These are phyloP conservation scores for Paracoccidioides brasiliensis DNA, from an alignment of 2,329 filamentous ascomycete species.

Conservation along the genomic window DNA sequence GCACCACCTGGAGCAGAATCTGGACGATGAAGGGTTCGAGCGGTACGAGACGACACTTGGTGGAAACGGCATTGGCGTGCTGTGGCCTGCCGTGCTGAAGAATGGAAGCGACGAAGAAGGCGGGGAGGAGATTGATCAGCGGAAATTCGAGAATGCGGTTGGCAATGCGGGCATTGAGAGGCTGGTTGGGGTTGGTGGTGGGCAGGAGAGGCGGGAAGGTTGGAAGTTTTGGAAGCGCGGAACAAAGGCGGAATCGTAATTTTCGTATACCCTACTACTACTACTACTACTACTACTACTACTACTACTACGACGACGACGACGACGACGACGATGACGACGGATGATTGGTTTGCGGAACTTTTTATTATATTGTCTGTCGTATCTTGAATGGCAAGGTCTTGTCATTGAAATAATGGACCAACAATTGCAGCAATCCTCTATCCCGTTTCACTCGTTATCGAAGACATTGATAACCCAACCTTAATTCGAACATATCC, in stretches of 20 bases:
- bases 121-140: conserved; percentile 84
- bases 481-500: too few species aligned
- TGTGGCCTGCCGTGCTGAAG: conserved; percentile 83
- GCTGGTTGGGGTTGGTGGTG: conserved; percentile 62
- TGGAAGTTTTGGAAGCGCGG: conserved; percentile 70
- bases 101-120: conserved; percentile 71
- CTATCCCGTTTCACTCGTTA: too few species aligned
- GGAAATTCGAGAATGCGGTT: conserved; percentile 72
- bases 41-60: conserved; percentile 83
- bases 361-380: too few species aligned
- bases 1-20: conserved; percentile 48
- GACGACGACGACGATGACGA: too few species aligned
- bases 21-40: conserved; percentile 60
- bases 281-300: neutral
- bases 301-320: neutral
- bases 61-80: conserved; percentile 82
- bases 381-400: too few species aligned
- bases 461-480: too few species aligned
- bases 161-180: conserved; percentile 76
- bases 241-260: neutral
- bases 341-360: too few species aligned
- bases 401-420: too few species aligned
- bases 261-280: neutral
- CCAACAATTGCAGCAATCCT: too few species aligned
- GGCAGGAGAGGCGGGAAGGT: conserved; percentile 56